Evolutionary conservation across 768 basidiomycete species (phyloP).

Genomic region (Tulasnella sp.): DNA sequence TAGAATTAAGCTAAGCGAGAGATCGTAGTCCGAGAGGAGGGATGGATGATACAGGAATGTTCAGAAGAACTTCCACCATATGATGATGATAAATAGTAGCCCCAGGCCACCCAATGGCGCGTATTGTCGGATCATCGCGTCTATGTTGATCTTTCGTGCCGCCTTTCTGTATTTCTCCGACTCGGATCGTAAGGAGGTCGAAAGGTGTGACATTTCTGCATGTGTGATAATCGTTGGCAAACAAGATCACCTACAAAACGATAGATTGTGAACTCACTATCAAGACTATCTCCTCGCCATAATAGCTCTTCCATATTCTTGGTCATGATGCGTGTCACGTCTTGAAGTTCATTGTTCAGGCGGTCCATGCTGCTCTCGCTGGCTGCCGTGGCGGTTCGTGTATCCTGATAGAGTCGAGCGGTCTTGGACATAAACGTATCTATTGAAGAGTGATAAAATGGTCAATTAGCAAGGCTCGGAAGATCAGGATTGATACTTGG

Average conservation of each 20-base stretch:
- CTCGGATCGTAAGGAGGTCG: slow-evolving; percentile 86
- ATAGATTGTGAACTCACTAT: slow-evolving; percentile 45
- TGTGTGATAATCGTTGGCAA: background rate
- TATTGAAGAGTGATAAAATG: slow-evolving; percentile 30
- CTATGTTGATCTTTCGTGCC: slow-evolving; percentile 85
- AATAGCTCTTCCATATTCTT: slow-evolving; percentile 99
- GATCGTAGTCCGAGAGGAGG: background rate
- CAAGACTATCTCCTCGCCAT: slow-evolving; percentile 95
- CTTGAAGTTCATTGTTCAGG: slow-evolving; percentile 92
- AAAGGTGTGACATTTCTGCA: slow-evolving; percentile 92
- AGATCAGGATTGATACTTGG: too few relatives aligned
- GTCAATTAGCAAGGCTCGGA: too few relatives aligned
- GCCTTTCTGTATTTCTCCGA: slow-evolving; percentile 97
- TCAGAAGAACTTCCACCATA: slow-evolving; percentile 40
- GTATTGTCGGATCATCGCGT: slow-evolving; percentile 91
- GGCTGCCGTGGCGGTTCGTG: slow-evolving; percentile 60
- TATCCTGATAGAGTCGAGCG: slow-evolving; percentile 87
- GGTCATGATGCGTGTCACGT: slow-evolving; percentile 98
- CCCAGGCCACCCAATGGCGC: slow-evolving; percentile 80
- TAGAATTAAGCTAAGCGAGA: background rate
- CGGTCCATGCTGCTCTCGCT: slow-evolving; percentile 57
- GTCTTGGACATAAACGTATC: slow-evolving; percentile 99
- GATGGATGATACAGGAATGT: background rate
- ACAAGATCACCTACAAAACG: background rate
- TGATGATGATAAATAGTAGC: slow-evolving; percentile 47